phyloP scores from a whole-genome alignment of 78 protist genomes.

The slime mould (Dictyostelium discoideum) region dicty_2.7 NC_007088.5:3385001-3385500 shows the following conservation, averaged over 20 bases:
- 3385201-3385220: not conserved
- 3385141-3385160: not conserved
- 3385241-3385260: conserved; percentile 40
- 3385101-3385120: not conserved
- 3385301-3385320: conserved; percentile 62
- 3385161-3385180: not conserved
- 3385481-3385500: conserved; percentile 66
- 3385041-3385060: not conserved
- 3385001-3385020: not conserved
- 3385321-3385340: conserved; percentile 37
- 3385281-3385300: conserved; percentile 72
- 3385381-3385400: conserved; percentile 63
- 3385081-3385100: not conserved
- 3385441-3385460: conserved; percentile 71
- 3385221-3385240: not conserved
- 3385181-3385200: not conserved
- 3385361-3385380: conserved; percentile 43
- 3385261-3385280: conserved; percentile 58
- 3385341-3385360: conserved; percentile 68
- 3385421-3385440: conserved; percentile 64
- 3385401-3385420: conserved; percentile 71
- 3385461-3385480: conserved; percentile 80
- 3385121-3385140: not conserved
- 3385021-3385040: not conserved
- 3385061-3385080: not conserved